Evolutionary conservation across 2,329 filamentous ascomycete species (phyloP).

Genomic region (Aspergillus sp.): DNA sequence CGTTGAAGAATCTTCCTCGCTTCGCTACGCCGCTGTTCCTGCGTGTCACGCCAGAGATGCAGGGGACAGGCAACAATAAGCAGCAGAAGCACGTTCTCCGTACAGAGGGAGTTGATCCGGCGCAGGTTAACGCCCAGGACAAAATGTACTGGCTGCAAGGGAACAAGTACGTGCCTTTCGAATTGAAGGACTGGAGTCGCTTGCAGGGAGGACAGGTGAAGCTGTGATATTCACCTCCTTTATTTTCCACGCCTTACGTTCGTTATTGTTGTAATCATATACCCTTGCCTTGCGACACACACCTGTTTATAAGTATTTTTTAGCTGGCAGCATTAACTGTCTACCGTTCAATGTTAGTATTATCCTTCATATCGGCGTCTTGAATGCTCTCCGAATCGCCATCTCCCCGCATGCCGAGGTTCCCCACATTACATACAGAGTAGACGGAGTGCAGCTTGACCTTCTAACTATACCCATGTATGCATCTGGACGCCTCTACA

Average conservation of each 20-base stretch:
- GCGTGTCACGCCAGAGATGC: conserved; percentile 54
- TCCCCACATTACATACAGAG: no score
- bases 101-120: conserved; percentile 64
- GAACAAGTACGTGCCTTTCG: conserved; percentile 61
- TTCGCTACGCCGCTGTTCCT: conserved; percentile 75
- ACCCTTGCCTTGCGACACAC: neutral
- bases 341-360: no score
- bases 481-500: neutral
- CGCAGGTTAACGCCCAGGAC: conserved; percentile 30
- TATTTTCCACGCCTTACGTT: neutral
- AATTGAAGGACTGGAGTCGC: conserved; percentile 57
- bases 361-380: no score
- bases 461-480: no score
- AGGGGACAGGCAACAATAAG: conserved; percentile 78
- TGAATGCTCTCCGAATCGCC: no score
- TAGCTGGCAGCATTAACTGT: no score
- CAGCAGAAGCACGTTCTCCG: conserved; percentile 71
- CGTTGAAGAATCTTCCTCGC: conserved; percentile 51
- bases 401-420: no score
- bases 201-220: conserved; percentile 62
- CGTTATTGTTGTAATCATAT: neutral
- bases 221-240: conserved; percentile 43
- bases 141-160: conserved; percentile 59
- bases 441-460: no score
- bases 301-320: no score